Percentiles rank a stretch among this genome's conserved stretches.
These are phyloP conservation scores for Hirschfeldia incana DNA, from an alignment of 345 rosid genomes.

Conservation along the genomic window DNA sequence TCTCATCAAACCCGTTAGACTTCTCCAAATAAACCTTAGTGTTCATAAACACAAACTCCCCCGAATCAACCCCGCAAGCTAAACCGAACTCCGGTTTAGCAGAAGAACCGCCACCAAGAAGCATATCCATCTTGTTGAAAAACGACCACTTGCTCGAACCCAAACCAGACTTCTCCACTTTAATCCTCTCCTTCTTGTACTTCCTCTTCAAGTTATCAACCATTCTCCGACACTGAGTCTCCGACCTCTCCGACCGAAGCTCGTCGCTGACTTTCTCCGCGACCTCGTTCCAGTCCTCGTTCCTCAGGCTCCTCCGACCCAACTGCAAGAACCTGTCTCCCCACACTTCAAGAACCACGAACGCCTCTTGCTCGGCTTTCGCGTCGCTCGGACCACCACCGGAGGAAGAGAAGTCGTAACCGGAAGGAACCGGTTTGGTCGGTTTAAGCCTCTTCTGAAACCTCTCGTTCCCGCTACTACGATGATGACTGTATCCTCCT, in stretches of 20 bases:
- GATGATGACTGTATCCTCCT: slow-evolving; percentile 34
- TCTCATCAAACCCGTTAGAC: slow-evolving; percentile 80
- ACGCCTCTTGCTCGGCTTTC: slow-evolving; percentile 56
- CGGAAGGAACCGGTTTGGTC: slow-evolving; percentile 59
- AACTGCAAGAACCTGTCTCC: slow-evolving; percentile 82
- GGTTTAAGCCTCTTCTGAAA: slow-evolving; percentile 74
- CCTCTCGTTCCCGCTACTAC: slow-evolving; percentile 36
- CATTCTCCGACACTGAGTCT: slow-evolving; percentile 83
- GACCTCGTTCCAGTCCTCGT: slow-evolving; percentile 95
- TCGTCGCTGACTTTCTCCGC: slow-evolving; percentile 88
- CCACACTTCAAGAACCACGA: slow-evolving; percentile 86
- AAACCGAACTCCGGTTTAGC: slow-evolving; percentile 70
- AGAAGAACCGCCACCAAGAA: slow-evolving; percentile 41
- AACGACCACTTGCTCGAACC: slow-evolving; percentile 75
- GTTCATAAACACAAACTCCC: slow-evolving; percentile 78
- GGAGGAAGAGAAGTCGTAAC: slow-evolving; percentile 67
- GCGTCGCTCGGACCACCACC: slow-evolving; percentile 47
- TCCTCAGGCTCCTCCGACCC: slow-evolving; percentile 87
- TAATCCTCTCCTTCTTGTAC: slow-evolving; percentile 84
- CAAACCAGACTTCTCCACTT: slow-evolving; percentile 46
- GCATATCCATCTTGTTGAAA: slow-evolving; percentile 80
- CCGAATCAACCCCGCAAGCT: slow-evolving; percentile 89
- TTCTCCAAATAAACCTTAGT: slow-evolving; percentile 65
- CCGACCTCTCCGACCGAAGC: slow-evolving; percentile 71
- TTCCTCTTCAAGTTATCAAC: slow-evolving; percentile 91